A percentile compares a stretch with the other conserved stretches of the same genome.
Conservation (phyloP, 148 eudicot species). For the Rhododendron henanense region DNA sequence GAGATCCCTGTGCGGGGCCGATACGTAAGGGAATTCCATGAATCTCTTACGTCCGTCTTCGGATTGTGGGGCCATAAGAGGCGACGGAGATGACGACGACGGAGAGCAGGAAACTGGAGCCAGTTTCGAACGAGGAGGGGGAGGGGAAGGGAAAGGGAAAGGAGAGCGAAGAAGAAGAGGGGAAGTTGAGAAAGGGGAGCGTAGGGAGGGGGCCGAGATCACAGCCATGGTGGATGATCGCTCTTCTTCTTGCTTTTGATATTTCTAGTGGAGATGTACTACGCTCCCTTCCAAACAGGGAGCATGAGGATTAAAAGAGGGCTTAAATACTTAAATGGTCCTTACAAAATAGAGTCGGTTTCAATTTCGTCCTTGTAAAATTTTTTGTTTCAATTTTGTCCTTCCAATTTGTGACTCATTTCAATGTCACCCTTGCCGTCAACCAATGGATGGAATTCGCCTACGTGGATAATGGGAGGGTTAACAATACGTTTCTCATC, state of each 20-base stretch:
- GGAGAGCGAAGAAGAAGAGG: not conserved
- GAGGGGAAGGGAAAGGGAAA: not conserved
- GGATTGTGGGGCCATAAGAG: constrained; percentile 15
- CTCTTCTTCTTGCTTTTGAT: not conserved
- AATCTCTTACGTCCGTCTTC: constrained; percentile 24
- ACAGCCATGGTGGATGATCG: constrained; percentile 10
- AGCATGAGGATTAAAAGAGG: too few relatives aligned
- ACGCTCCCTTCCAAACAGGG: too few relatives aligned
- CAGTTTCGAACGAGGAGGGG: not conserved
- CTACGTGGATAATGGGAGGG: too few relatives aligned
- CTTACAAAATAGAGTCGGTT: too few relatives aligned
- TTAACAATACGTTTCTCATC: too few relatives aligned
- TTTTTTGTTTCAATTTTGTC: too few relatives aligned
- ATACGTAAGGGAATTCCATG: constrained; percentile 68
- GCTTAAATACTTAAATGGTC: too few relatives aligned
- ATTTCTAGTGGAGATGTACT: not conserved
- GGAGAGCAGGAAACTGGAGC: not conserved
- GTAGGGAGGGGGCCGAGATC: not conserved
- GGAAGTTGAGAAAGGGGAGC: not conserved
- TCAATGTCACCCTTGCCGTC: too few relatives aligned
- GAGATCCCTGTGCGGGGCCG: constrained; percentile 51
- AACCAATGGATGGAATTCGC: too few relatives aligned
- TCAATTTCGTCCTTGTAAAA: too few relatives aligned
- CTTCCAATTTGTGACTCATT: too few relatives aligned
- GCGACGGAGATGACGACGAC: not conserved